Evolutionary conservation across 1,284 basidiomycete genomes (phyloP), one percentile per base, ranked within the genome.

Genomic region (Cryptococcus depauperatus): DNA sequence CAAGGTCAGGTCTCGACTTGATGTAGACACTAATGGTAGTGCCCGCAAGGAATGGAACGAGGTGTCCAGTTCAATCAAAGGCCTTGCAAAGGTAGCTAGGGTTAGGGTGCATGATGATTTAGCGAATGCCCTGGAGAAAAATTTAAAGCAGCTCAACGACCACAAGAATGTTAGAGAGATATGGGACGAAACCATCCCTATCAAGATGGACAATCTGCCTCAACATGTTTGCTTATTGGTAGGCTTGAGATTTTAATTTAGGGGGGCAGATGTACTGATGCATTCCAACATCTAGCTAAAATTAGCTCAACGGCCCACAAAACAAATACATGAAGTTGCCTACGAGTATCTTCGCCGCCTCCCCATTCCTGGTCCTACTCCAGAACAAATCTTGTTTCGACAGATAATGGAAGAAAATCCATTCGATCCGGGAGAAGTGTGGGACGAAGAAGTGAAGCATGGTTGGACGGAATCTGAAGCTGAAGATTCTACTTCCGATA

Each of bases 151-250:
- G 6, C 46, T 68, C n/a, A 51, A 58, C 21, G 43, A 35, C 11
- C 48, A 55, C 28, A 46, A 41, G 9, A 45, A 38, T 18, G 55
- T 35, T 4, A n/a, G n/a, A n/a, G n/a, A n/a, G n/a, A n/a, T n/a
- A n/a, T 64, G 62, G 61, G 59, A 63, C 40, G 65, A 53, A 16
- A 54, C 56, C 29, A 27, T 58, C 22, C 38, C 52, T 4, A 35
- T 66, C 5, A 51, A 56, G 37, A 56, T 60, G 33, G 51, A 54
- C 10, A 64, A 65, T 43, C 33, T 68, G 3, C 58, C 66, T 10
- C 59, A 62, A 34, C 61, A 68, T 47, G 50, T 68, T 1, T 62
- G 64, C 23, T 43, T 68, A 1, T 50, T 68, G 5, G 63, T 66
- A 23, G 35, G 55, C 46, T 25, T 8, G 2, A 6, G 8, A 19